A percentile compares a stretch with the other conserved stretches of the same genome.
Conservation (phyloP, 768 basidiomycete genomes). For the Calocera cornea region DNA sequence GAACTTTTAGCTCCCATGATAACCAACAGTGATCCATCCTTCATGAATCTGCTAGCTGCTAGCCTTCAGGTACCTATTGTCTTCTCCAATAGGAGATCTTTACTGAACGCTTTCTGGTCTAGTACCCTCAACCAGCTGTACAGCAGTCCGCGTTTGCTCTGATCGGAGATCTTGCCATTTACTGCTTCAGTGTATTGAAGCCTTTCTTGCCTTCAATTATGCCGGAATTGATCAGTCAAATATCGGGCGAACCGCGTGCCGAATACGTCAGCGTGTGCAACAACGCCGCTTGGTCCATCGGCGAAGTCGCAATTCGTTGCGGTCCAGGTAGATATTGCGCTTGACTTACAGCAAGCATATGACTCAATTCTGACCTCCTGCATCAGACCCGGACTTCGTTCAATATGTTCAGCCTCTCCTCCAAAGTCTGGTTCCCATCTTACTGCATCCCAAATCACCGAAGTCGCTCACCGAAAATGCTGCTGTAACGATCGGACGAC, state of each 20-base stretch:
- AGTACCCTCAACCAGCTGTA: slow-evolving; percentile 88
- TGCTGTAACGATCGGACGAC: slow-evolving; percentile 92
- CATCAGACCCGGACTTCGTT: slow-evolving; percentile 75
- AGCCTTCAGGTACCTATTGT: slow-evolving; percentile 52
- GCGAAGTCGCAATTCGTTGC: slow-evolving; percentile 89
- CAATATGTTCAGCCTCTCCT: slow-evolving; percentile 85
- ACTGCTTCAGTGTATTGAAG: slow-evolving; percentile 74
- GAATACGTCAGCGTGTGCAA: slow-evolving; percentile 96
- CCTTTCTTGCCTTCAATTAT: slow-evolving; percentile 81
- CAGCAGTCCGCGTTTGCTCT: slow-evolving; percentile 97
- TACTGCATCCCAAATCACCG: slow-evolving; percentile 83
- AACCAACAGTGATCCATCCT: slow-evolving; percentile 51
- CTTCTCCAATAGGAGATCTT: neutral
- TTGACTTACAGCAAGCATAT: neutral
- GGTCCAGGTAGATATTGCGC: slow-evolving; percentile 45
- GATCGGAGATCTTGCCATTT: slow-evolving; percentile 94
- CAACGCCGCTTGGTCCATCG: slow-evolving; percentile 99
- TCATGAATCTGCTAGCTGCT: slow-evolving; percentile 67
- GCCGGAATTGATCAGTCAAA: slow-evolving; percentile 75
- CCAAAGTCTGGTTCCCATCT: slow-evolving; percentile 78
- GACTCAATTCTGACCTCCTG: slow-evolving; percentile 5
- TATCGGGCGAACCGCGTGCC: slow-evolving; percentile 82
- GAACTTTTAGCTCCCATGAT: slow-evolving; percentile 64
- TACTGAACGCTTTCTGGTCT: neutral
- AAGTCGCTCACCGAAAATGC: slow-evolving; percentile 94